phyloP scores from a whole-genome alignment of 495 filamentous ascomycete species.

The Trichoderma orchidacearum region DNA sequence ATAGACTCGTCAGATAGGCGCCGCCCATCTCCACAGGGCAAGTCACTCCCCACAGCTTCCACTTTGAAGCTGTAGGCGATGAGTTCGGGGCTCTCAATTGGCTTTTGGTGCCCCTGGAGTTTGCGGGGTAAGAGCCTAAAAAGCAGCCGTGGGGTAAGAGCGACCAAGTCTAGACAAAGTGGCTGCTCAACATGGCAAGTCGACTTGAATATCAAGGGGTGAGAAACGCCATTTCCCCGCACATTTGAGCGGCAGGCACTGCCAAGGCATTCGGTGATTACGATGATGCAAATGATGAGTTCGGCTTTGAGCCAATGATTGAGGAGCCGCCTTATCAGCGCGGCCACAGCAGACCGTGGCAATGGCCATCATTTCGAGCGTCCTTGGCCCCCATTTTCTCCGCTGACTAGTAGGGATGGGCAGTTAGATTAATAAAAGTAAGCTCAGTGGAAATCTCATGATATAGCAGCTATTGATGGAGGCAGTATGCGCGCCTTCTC shows the following conservation, averaged over 20 bases:
- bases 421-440: too few relatives aligned
- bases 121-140: not conserved
- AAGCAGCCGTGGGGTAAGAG: not conserved
- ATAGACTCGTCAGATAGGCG: too few relatives aligned
- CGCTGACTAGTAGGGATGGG: too few relatives aligned
- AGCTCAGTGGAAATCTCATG: too few relatives aligned
- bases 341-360: too few relatives aligned
- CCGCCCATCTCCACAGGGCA: not conserved
- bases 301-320: not conserved
- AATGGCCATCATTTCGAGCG: too few relatives aligned
- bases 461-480: too few relatives aligned
- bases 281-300: not conserved
- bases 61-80: too few relatives aligned
- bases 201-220: not conserved
- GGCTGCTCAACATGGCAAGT: not conserved
- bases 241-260: not conserved
- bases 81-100: not conserved
- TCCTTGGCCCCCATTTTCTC: too few relatives aligned
- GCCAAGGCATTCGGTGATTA: not conserved
- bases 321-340: not conserved
- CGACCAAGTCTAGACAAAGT: not conserved
- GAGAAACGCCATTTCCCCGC: not conserved
- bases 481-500: too few relatives aligned
- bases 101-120: not conserved
- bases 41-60: not conserved